Evolutionary conservation across 495 filamentous ascomycete genomes (phyloP).

Genomic region (Thermochaetoides thermophila): DNA sequence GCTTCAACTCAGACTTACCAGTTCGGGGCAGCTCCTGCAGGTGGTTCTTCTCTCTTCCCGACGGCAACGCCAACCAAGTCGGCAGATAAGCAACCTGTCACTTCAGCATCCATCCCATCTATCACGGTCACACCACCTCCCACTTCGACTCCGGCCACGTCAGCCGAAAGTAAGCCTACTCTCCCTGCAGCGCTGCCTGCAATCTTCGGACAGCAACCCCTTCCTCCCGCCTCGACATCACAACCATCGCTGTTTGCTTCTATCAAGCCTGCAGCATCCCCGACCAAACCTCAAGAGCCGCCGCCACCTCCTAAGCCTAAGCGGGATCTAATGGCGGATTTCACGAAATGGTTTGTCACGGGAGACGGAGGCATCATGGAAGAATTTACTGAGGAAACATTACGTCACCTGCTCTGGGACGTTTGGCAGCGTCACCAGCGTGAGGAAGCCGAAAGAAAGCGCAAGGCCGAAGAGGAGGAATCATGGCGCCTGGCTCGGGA

Average conservation of each 20-base stretch:
- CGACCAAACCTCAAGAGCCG: not conserved
- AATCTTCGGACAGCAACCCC: not conserved
- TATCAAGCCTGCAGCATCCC: not conserved
- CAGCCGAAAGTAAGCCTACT: not conserved
- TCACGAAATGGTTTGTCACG: constrained; percentile 32
- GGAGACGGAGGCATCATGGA: constrained; percentile 31
- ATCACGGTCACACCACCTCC: constrained; percentile 3
- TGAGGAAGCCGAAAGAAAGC: constrained; percentile 22
- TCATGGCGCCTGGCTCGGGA: constrained; percentile 24
- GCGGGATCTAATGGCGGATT: constrained; percentile 22
- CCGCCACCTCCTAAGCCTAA: constrained; percentile 2
- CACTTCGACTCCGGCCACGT: not conserved
- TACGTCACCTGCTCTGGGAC: constrained; percentile 22
- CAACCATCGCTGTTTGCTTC: not conserved
- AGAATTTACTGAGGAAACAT: constrained; percentile 18
- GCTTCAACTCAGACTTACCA: not conserved
- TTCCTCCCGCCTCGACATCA: not conserved
- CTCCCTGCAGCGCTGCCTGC: not conserved
- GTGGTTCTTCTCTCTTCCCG: not conserved
- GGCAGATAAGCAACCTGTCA: not conserved
- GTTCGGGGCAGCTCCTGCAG: not conserved
- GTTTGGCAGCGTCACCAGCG: constrained; percentile 18
- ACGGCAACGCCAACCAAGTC: not conserved
- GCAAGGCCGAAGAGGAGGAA: constrained; percentile 26
- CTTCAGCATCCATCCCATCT: constrained; percentile 1